Evolutionary conservation across 305 asterid species (phyloP), one percentile per base, ranked within the genome.

Genomic region (Ruellia speciosa): DNA sequence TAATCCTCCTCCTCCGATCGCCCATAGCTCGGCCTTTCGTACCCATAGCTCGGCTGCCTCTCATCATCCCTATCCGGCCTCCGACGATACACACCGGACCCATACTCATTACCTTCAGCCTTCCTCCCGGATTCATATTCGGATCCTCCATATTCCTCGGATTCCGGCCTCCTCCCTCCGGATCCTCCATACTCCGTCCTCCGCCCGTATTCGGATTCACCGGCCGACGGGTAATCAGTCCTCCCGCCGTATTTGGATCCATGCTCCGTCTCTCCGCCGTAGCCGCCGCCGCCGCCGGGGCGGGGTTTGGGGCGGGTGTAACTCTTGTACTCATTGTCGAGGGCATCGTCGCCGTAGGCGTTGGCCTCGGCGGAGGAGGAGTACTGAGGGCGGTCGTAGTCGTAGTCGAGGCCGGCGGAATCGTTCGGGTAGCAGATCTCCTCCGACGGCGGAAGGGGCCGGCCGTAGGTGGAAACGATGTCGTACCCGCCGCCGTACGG

Each of bases 401-500:
- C 98, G 64, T 75, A 80, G 0, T 73, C 84, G 11, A 70, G 80
- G 72, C 85, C 72, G 33, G 48, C 65, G 0, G 94, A 75, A 7
- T 81, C 60, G 78, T 53, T 73, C 19, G 87, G 77, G 73, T 87
- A 85, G 75, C 98, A 90, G 54, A 74, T 86, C 48, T 79, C 88
- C 2, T 81, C 86, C 5, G 94, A 86, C 10, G 87, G 93, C 0
- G 81, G 83, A 59, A 80, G 77, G 11, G 88, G 78, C 46, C 89
- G 93, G 59, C 97, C 97, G 70, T 80, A 89, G 41, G 80, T 79
- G 53, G 79, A 16, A 9, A 60, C 28, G 53, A 84, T 79, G 75
- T 87, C 84, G 79, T 83, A 90, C 37, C 96, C 95, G 7, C 97
- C 96, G 35, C 82, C 83, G 70, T 86, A 86, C 0, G 95, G 97